A percentile compares a stretch with the other conserved stretches of the same genome.
phyloP scores from a whole-genome alignment of 2,329 filamentous ascomycete genomes.

The Pseudogymnoascus sp. region DNA sequence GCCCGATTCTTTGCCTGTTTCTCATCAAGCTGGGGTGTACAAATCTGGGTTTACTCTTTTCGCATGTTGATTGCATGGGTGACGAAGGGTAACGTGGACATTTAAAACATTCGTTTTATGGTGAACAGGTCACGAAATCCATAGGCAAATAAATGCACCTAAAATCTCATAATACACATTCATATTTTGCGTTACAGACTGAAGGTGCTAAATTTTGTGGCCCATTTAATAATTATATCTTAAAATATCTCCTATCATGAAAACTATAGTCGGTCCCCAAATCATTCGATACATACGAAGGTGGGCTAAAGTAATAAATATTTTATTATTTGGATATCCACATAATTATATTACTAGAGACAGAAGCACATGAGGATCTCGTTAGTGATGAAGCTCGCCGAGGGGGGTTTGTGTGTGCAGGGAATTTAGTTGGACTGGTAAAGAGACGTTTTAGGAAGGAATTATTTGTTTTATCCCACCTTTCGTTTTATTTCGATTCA shows the following conservation, averaged over 20 bases:
- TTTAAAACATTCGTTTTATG: slow-evolving; percentile 1
- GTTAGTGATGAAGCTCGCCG: too few species aligned
- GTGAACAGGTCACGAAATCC: not conserved
- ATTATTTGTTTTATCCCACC: too few species aligned
- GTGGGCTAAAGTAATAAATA: not conserved
- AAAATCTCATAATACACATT: slow-evolving; percentile 1
- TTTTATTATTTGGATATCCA: not conserved
- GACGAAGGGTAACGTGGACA: not conserved
- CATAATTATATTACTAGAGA: too few species aligned
- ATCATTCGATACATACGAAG: not conserved
- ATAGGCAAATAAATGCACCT: slow-evolving; percentile 7
- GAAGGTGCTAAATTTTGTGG: not conserved
- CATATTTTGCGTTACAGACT: not conserved
- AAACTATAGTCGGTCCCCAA: not conserved
- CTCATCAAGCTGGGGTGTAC: slow-evolving; percentile 2
- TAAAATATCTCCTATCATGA: not conserved
- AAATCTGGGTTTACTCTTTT: slow-evolving; percentile 5
- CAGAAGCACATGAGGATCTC: too few species aligned
- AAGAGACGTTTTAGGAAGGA: too few species aligned
- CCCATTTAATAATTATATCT: not conserved
- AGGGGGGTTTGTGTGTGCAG: too few species aligned
- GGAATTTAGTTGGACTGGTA: too few species aligned
- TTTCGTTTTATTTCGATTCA: too few species aligned
- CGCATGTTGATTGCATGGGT: slow-evolving; percentile 1
- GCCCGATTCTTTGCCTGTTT: slow-evolving; percentile 1